phyloP scores from a whole-genome alignment of 164 flowering plant species.

The Aristolochia californica region DNA sequence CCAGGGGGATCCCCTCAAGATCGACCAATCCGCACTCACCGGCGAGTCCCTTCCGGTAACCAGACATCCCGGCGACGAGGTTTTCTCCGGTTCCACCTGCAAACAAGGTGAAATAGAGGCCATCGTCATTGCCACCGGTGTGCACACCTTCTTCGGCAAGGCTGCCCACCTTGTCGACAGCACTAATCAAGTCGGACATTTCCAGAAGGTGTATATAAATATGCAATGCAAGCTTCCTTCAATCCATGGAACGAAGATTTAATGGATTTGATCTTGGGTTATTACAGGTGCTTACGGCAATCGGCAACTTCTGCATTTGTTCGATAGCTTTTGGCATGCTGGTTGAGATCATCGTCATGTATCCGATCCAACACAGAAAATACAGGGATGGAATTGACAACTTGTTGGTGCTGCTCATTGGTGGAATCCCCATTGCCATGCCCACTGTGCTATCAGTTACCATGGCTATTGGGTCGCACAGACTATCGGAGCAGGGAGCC shows the following conservation, averaged over 20 bases:
- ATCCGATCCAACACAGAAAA: slow-evolving; percentile 51
- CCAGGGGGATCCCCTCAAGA: slow-evolving; percentile 21
- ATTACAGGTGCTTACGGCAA: slow-evolving; percentile 65
- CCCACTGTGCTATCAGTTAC: slow-evolving; percentile 91
- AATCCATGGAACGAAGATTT: too few species aligned
- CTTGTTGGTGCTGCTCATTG: slow-evolving; percentile 70
- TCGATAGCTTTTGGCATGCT: slow-evolving; percentile 70
- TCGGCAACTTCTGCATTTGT: slow-evolving; percentile 91
- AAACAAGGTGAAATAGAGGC: slow-evolving; percentile 30
- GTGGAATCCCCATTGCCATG: slow-evolving; percentile 98
- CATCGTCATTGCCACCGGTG: slow-evolving; percentile 24
- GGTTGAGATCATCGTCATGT: slow-evolving; percentile 70
- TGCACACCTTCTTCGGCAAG: slow-evolving; percentile 29
- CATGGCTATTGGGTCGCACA: slow-evolving; percentile 93
- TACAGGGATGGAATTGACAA: slow-evolving; percentile 86
- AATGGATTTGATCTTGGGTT: too few species aligned
- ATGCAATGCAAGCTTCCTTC: too few species aligned
- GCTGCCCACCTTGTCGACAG: slow-evolving; percentile 26
- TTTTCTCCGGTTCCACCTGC: slow-evolving; percentile 25
- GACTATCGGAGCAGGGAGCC: slow-evolving; percentile 61
- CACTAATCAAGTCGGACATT: slow-evolving; percentile 25
- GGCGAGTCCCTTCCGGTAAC: slow-evolving; percentile 26
- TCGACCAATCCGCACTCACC: slow-evolving; percentile 24
- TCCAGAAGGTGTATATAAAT: slow-evolving; percentile 17
- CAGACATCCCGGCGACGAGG: slow-evolving; percentile 18